These are phyloP conservation scores for Metschnikowia sp. DNA, from an alignment of 805 yeast genomes.

Conservation along the genomic window DNA sequence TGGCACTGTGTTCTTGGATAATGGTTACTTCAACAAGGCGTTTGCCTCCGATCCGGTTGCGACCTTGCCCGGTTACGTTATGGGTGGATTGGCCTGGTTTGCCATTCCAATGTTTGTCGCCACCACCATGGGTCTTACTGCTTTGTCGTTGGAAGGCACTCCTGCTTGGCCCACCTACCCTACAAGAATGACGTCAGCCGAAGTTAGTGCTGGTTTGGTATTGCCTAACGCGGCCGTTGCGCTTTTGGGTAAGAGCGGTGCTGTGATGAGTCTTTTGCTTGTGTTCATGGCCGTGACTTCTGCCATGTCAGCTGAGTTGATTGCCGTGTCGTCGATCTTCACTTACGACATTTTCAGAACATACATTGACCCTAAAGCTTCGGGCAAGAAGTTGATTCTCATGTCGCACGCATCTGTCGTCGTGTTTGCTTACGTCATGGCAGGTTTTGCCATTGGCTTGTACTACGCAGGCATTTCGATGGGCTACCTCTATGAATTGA, in stretches of 20 bases:
- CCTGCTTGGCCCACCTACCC: constrained; percentile 83
- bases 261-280: constrained; percentile 73
- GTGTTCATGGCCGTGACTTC: constrained; percentile 92
- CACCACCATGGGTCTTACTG: constrained; percentile 85
- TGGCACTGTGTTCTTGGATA: constrained; percentile 84
- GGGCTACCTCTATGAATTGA: constrained; percentile 83
- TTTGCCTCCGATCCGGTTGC: constrained; percentile 82
- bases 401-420: constrained; percentile 69
- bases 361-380: constrained; percentile 74
- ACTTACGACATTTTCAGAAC: constrained; percentile 84
- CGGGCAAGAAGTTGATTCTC: constrained; percentile 66
- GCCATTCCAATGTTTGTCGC: constrained; percentile 83
- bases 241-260: constrained; percentile 83
- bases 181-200: constrained; percentile 55
- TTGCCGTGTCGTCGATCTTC: constrained; percentile 80
- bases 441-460: constrained; percentile 79
- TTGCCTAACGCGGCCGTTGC: constrained; percentile 80
- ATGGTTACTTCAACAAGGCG: constrained; percentile 87
- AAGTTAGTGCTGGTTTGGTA: constrained; percentile 79
- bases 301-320: constrained; percentile 87
- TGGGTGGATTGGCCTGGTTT: constrained; percentile 90
- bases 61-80: constrained; percentile 80
- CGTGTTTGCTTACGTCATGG: constrained; percentile 57
- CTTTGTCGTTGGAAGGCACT: constrained; percentile 64
- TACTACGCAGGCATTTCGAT: constrained; percentile 77